Percentiles rank a stretch among this genome's conserved stretches.
phyloP scores from a whole-genome alignment of 345 rosid genomes.

The Eucalyptus marginata region DNA sequence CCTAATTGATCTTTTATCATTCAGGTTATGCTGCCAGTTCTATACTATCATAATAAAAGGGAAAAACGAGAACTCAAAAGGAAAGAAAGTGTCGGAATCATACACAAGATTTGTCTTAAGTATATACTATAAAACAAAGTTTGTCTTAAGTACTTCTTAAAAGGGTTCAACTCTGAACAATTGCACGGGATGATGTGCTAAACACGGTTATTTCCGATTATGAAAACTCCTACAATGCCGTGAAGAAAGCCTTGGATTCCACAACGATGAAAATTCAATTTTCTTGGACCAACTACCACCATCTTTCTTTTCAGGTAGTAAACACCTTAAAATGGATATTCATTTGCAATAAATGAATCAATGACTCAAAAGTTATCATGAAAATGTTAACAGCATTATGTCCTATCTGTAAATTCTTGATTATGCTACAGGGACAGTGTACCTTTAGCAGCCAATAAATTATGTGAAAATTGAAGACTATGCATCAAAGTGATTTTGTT shows the following conservation, averaged over 20 bases:
- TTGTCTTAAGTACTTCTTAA: background rate
- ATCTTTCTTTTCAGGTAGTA: background rate
- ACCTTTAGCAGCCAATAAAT: background rate
- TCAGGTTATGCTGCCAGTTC: background rate
- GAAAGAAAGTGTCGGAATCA: background rate
- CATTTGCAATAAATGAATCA: background rate
- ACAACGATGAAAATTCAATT: background rate
- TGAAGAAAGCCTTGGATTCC: background rate
- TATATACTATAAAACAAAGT: background rate
- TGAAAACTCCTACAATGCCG: background rate
- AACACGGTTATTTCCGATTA: background rate
- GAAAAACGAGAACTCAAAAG: background rate
- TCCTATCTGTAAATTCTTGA: background rate
- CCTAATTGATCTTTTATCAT: background rate
- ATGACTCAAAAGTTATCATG: background rate
- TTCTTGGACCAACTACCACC: background rate
- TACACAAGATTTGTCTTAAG: background rate
- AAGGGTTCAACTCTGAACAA: background rate
- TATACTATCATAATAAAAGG: background rate
- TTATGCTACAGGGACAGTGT: background rate
- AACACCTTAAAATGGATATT: background rate
- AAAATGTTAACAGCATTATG: background rate
- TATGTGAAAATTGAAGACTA: background rate
- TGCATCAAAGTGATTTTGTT: background rate
- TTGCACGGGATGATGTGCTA: background rate